These are phyloP conservation scores for Carex pumila DNA, from an alignment of 176 grass and related monocot genomes.

Conservation along the genomic window DNA sequence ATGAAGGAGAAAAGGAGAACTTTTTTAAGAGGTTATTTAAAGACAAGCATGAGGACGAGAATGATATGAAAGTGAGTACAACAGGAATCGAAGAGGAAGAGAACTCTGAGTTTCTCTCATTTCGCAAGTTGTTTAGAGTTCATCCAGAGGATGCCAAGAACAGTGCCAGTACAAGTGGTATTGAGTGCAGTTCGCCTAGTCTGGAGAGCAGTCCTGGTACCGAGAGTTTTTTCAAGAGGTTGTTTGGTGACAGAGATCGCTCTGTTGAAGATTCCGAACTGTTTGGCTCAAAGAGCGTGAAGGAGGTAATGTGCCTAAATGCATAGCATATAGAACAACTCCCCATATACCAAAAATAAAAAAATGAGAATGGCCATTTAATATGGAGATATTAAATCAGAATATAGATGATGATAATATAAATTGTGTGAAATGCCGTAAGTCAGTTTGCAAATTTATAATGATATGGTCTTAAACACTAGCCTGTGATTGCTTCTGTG, in stretches of 20 bases:
- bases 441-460: background rate
- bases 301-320: conserved; percentile 47
- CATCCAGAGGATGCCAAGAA: conserved; percentile 77
- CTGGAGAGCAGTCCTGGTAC: conserved; percentile 89
- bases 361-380: background rate
- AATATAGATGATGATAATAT: background rate
- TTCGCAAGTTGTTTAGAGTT: conserved; percentile 91
- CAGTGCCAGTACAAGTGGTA: conserved; percentile 21
- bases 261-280: conserved; percentile 89
- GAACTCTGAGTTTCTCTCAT: conserved; percentile 78
- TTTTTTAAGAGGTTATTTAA: conserved; percentile 87
- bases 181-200: conserved; percentile 43
- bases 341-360: background rate
- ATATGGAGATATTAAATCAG: background rate
- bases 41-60: conserved; percentile 67
- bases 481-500: background rate
- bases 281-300: conserved; percentile 50
- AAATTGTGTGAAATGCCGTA: background rate
- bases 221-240: conserved; percentile 79
- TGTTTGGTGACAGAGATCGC: conserved; percentile 78
- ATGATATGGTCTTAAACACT: background rate
- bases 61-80: conserved; percentile 31
- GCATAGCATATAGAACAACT: background rate
- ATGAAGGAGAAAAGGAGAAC: conserved; percentile 87
- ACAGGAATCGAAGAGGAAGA: conserved; percentile 72